These are phyloP conservation scores for Microcos paniculata DNA, from an alignment of 345 rosid species.

Conservation along the genomic window DNA sequence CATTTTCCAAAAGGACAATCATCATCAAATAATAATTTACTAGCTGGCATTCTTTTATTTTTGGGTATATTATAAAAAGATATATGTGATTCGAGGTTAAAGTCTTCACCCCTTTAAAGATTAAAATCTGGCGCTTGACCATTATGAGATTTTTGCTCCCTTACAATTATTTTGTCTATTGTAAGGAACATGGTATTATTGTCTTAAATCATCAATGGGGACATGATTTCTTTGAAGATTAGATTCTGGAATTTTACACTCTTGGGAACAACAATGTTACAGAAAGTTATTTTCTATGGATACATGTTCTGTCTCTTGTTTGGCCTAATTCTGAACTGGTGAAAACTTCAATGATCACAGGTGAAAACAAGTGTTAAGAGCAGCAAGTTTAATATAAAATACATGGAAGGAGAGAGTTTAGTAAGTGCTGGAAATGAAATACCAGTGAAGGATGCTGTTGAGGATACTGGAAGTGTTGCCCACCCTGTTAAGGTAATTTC, in stretches of 20 bases:
- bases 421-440: slow-evolving; percentile 50
- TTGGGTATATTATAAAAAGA: too few relatives aligned
- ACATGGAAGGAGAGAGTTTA: slow-evolving; percentile 64
- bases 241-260: neutral
- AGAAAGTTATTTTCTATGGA: too few relatives aligned
- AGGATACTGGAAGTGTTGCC: slow-evolving; percentile 33
- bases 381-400: slow-evolving; percentile 8
- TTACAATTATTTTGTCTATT: neutral
- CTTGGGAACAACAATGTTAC: too few relatives aligned
- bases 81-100: too few relatives aligned
- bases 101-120: too few relatives aligned
- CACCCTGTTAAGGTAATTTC: slow-evolving; percentile 51
- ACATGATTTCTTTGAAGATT: neutral
- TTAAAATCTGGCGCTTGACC: too few relatives aligned
- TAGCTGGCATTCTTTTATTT: too few relatives aligned
- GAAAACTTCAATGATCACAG: slow-evolving; percentile 20
- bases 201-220: neutral
- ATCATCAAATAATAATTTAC: neutral
- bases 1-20: neutral
- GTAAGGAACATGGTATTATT: neutral
- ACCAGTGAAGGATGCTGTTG: slow-evolving; percentile 48
- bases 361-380: neutral
- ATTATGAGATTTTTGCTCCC: too few relatives aligned
- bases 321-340: slow-evolving; percentile 6
- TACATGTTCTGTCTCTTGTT: neutral